A percentile compares a stretch with the other conserved stretches of the same genome.
These are phyloP conservation scores for Albugo laibachii DNA, from an alignment of 352 stramenopile species.

Conservation along the genomic window DNA sequence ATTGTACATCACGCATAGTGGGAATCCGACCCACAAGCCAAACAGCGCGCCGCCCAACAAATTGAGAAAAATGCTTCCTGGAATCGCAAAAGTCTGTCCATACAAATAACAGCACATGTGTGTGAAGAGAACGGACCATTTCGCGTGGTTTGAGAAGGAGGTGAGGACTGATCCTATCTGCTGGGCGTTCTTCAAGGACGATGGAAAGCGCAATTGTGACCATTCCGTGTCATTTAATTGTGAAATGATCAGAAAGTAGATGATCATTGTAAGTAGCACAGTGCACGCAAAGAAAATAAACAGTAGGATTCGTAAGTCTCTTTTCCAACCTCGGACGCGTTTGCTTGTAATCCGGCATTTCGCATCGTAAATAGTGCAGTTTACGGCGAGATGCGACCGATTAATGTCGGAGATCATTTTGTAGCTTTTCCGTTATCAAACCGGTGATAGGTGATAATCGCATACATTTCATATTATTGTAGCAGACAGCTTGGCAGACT, in stretches of 20 bases:
- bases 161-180: conserved; percentile 17
- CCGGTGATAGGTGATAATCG: too few species aligned
- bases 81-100: conserved; percentile 62
- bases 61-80: conserved; percentile 66
- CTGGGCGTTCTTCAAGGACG: conserved; percentile 32
- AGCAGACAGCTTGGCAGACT: too few species aligned
- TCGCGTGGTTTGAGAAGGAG: conserved; percentile 28
- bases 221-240: conserved; percentile 32
- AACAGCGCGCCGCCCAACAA: conserved; percentile 52
- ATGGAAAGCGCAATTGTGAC: conserved; percentile 27
- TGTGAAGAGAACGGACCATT: conserved; percentile 21
- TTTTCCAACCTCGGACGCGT: conserved; percentile 12
- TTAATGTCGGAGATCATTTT: too few species aligned
- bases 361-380: too few species aligned
- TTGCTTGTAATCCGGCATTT: too few species aligned
- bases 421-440: too few species aligned
- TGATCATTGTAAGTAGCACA: conserved; percentile 13
- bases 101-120: conserved; percentile 62
- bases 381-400: too few species aligned
- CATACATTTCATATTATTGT: too few species aligned
- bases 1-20: conserved; percentile 62
- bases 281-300: conserved; percentile 20
- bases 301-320: conserved; percentile 26
- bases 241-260: conserved; percentile 34
- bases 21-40: conserved; percentile 42